Evolutionary conservation across 2,329 filamentous ascomycete genomes (phyloP), one percentile per base, ranked within the genome.

Genomic region (Colletotrichum eremochloae): DNA sequence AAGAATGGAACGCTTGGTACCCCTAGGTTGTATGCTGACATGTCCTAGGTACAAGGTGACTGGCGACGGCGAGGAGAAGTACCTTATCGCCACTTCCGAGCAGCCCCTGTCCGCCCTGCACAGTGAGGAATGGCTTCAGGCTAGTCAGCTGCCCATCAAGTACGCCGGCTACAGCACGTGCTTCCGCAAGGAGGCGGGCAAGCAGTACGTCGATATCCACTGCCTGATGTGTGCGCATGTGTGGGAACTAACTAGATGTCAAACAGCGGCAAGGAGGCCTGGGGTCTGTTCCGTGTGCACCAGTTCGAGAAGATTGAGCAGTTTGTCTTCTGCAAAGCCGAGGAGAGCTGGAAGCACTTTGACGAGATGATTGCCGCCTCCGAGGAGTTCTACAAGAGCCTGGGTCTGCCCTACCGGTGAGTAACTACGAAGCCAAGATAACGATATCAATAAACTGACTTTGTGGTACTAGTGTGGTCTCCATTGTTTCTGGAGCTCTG

Each of bases 271-370:
- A 93, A 94, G 80, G 95, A 99, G 81, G 96, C 96, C 1, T 99
- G 96, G 96, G 96, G 96, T 68, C 94, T 98, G 74, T 99, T 98
- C 89, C 92, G 96, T 75, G 95, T 98, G 38, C 96, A 99, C 82
- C 96, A 99, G 82, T 99, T 98, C 79, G 96, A 98, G 82, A 98
- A 97, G 89, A 89, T 94, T 65, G 93, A 95, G 79, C 93, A 95
- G 84, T 96, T 94, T 79, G 85, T 94, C 72, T 87, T 93, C 77
- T 93, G 93, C 75, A 93, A 97, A 78, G 95, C 94, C 0, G 94
- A 97, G 79, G 92, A 96, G 78, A 97, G 94, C 60, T 98, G 95
- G 95, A 90, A 97, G 80, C 91, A 92, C 72, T 98, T 98, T 77
- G 95, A 99, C 68, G 88, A 93, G 75, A 99, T 99, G 96, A 96